Conservation (phyloP, 176 grass and related monocot genomes). For the Zoysia pacifica region DNA sequence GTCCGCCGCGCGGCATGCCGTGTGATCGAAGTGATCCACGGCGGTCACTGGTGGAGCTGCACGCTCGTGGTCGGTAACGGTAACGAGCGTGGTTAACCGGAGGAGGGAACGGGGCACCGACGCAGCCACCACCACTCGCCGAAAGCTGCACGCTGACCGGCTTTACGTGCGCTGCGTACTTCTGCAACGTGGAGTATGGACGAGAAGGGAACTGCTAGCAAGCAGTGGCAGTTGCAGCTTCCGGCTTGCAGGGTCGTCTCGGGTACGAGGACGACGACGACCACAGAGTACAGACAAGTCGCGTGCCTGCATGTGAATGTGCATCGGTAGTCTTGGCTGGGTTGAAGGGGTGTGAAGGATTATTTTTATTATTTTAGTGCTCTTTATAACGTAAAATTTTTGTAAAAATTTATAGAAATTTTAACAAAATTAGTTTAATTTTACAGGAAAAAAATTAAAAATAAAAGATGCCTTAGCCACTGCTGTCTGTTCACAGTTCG, state of each 20-base stretch:
- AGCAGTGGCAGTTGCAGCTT: not conserved
- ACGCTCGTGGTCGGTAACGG: no score
- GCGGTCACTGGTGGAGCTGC: slow-evolving; percentile 5
- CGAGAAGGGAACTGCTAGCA: not conserved
- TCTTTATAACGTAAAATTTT: no score
- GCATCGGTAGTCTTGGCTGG: not conserved
- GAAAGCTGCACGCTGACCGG: not conserved
- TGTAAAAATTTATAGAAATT: no score
- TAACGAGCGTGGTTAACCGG: not conserved
- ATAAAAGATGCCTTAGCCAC: not conserved
- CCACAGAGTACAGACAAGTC: not conserved
- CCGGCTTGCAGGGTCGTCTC: not conserved
- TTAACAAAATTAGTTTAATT: no score
- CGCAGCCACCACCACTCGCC: not conserved
- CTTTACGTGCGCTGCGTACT: not conserved
- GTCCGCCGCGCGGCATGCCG: not conserved
- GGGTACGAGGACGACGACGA: not conserved
- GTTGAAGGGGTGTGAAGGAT: not conserved
- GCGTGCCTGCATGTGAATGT: not conserved
- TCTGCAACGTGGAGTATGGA: no score
- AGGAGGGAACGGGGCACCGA: not conserved
- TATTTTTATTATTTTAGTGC: no score
- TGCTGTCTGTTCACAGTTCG: slow-evolving; percentile 4
- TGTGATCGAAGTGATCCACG: not conserved
- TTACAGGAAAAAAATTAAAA: no score